phyloP scores from a whole-genome alignment of 768 basidiomycete species.

The Suillus clintonianus region DNA sequence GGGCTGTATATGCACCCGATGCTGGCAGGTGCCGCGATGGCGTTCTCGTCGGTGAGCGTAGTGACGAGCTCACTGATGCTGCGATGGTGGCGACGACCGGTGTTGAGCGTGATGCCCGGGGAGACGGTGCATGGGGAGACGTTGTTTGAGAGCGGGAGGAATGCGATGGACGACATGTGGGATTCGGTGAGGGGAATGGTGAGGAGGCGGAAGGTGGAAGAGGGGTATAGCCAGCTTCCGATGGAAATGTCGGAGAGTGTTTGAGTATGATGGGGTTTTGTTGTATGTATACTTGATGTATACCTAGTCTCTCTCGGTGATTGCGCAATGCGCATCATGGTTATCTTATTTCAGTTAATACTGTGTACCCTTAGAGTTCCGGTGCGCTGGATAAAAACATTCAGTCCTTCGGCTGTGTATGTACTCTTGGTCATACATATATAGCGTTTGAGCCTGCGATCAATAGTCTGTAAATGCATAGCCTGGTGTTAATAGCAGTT shows the following conservation, averaged over 20 bases:
- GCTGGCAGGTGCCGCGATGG: slow-evolving; percentile 99
- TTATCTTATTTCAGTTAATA: background rate
- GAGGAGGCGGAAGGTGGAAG: slow-evolving; percentile 39
- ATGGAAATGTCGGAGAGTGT: slow-evolving; percentile 58
- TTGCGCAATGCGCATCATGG: background rate
- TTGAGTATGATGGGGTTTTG: slow-evolving; percentile 12
- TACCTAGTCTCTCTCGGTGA: background rate
- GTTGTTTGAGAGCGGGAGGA: slow-evolving; percentile 40
- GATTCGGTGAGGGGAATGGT: slow-evolving; percentile 42
- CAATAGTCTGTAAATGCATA: no score
- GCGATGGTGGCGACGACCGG: slow-evolving; percentile 80
- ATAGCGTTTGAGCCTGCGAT: no score
- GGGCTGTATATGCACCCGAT: slow-evolving; percentile 95
- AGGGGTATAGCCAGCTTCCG: slow-evolving; percentile 71
- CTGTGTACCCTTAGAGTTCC: background rate
- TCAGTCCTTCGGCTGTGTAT: no score
- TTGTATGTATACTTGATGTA: background rate
- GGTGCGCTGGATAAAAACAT: no score
- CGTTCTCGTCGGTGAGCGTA: slow-evolving; percentile 94
- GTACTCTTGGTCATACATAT: no score
- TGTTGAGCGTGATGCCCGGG: slow-evolving; percentile 68
- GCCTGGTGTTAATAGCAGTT: no score
- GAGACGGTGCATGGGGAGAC: slow-evolving; percentile 41
- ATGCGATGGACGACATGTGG: slow-evolving; percentile 50
- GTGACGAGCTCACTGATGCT: slow-evolving; percentile 88